phyloP scores from a whole-genome alignment of 768 basidiomycete species.

The Russula foetens region DNA sequence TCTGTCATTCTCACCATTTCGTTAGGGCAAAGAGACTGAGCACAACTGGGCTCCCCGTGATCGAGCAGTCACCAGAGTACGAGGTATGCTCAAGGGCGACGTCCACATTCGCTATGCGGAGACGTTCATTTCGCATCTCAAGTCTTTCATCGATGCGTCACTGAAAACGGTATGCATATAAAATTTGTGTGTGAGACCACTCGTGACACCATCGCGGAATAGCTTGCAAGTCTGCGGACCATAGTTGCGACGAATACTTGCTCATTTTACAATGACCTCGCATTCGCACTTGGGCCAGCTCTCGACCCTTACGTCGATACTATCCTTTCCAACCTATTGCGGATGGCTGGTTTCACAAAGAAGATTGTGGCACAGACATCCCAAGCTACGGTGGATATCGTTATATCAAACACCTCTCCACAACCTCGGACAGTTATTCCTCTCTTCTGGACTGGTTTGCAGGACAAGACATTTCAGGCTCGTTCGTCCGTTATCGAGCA shows the following conservation, averaged over 20 bases:
- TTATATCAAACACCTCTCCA: slow-evolving; percentile 62
- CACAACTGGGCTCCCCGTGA: slow-evolving; percentile 91
- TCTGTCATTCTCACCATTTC: neutral
- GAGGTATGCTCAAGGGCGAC: slow-evolving; percentile 87
- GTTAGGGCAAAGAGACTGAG: slow-evolving; percentile 91
- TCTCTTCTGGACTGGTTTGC: slow-evolving; percentile 56
- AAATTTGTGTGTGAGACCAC: neutral
- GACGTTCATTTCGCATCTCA: slow-evolving; percentile 64
- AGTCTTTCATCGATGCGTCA: slow-evolving; percentile 74
- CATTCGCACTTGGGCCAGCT: slow-evolving; percentile 48
- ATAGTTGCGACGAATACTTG: slow-evolving; percentile 80
- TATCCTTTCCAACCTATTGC: slow-evolving; percentile 66
- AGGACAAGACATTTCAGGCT: slow-evolving; percentile 77
- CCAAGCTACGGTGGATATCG: slow-evolving; percentile 57
- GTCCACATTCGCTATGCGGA: slow-evolving; percentile 68
- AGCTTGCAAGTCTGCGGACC: slow-evolving; percentile 87
- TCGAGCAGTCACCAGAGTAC: slow-evolving; percentile 61
- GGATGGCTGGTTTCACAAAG: slow-evolving; percentile 88
- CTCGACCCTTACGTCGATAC: slow-evolving; percentile 79
- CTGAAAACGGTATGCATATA: slow-evolving; percentile 64
- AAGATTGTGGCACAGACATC: slow-evolving; percentile 85
- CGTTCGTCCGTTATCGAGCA: slow-evolving; percentile 62
- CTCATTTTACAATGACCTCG: slow-evolving; percentile 68
- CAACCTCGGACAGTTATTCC: slow-evolving; percentile 64
- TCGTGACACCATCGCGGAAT: slow-evolving; percentile 2